Evolutionary conservation across 257 asterid species (phyloP).

Genomic region (Prunella vulgaris): DNA sequence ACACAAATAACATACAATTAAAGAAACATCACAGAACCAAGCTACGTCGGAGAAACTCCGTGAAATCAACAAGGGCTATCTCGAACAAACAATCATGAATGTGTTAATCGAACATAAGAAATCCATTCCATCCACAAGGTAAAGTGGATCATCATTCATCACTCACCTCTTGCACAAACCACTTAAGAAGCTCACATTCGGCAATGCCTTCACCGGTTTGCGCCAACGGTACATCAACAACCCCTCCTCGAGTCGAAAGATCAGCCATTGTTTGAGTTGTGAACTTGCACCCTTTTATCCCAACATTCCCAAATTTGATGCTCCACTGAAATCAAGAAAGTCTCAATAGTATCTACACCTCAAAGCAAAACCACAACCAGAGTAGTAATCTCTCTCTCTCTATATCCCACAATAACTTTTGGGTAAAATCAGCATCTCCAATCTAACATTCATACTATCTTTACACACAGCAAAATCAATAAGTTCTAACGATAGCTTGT

Average conservation of each 20-base stretch:
- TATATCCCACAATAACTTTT: neutral
- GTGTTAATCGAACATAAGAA: neutral
- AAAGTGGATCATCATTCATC: conserved; percentile 31
- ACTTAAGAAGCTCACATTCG: conserved; percentile 92
- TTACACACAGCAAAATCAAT: neutral
- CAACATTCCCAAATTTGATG: conserved; percentile 25
- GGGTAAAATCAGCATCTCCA: neutral
- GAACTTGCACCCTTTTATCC: conserved; percentile 36
- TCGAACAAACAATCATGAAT: neutral
- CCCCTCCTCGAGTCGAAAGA: conserved; percentile 38
- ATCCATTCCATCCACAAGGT: conserved; percentile 1
- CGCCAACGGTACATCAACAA: conserved; percentile 83
- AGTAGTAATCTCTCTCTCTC: too few species aligned
- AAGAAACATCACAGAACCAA: neutral
- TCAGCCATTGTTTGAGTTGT: conserved; percentile 51
- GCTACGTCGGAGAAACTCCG: neutral
- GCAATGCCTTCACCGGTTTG: conserved; percentile 99
- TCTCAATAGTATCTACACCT: too few species aligned
- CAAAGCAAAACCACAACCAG: too few species aligned
- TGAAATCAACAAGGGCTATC: neutral
- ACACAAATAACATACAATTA: neutral
- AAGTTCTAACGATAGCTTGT: neutral
- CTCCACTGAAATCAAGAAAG: conserved; percentile 33
- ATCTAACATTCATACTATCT: neutral
- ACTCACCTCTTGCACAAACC: conserved; percentile 95